These are phyloP conservation scores for Aspergillus fumigatiaffinis DNA, from an alignment of 2,329 filamentous ascomycete species.

Conservation along the genomic window DNA sequence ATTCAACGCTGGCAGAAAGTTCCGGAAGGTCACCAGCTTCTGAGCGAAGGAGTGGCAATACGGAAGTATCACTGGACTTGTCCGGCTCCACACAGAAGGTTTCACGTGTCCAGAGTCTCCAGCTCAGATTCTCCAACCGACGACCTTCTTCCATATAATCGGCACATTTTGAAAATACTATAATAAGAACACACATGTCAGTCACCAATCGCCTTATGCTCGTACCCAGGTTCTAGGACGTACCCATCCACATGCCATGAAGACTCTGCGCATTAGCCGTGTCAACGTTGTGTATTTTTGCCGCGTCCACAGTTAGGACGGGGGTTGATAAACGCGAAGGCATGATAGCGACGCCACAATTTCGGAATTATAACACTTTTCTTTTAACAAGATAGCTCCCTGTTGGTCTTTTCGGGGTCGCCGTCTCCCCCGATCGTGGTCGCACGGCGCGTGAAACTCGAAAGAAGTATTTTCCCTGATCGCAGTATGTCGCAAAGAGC, in stretches of 20 bases:
- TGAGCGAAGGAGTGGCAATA: conserved; percentile 46
- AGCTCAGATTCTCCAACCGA: conserved; percentile 89
- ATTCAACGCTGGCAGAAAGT: conserved; percentile 74
- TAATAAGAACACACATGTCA: conserved; percentile 17
- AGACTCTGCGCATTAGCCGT: conserved; percentile 88
- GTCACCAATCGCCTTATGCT: conserved; percentile 5
- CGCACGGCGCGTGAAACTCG: conserved; percentile 36
- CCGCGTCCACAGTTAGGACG: conserved; percentile 86
- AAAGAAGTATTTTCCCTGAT: conserved; percentile 17
- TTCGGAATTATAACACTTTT: conserved; percentile 11
- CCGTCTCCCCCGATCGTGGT: conserved; percentile 42
- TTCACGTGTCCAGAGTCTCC: conserved; percentile 92
- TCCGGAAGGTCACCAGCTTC: conserved; percentile 58
- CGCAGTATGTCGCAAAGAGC: conserved; percentile 7
- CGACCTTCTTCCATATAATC: conserved; percentile 91
- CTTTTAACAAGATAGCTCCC: conserved; percentile 6
- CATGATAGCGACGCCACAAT: conserved; percentile 54
- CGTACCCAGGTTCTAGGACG: conserved; percentile 38
- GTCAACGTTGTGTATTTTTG: conserved; percentile 91
- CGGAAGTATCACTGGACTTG: conserved; percentile 49
- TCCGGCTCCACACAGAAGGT: conserved; percentile 78
- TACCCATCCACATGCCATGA: conserved; percentile 96
- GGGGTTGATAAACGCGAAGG: conserved; percentile 77
- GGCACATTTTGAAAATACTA: conserved; percentile 91
- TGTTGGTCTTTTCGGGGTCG: conserved; percentile 35